Evolutionary conservation across 352 stramenopile genomes (phyloP), one percentile per base, ranked within the genome.

Genomic region (Phytopythium litorale): DNA sequence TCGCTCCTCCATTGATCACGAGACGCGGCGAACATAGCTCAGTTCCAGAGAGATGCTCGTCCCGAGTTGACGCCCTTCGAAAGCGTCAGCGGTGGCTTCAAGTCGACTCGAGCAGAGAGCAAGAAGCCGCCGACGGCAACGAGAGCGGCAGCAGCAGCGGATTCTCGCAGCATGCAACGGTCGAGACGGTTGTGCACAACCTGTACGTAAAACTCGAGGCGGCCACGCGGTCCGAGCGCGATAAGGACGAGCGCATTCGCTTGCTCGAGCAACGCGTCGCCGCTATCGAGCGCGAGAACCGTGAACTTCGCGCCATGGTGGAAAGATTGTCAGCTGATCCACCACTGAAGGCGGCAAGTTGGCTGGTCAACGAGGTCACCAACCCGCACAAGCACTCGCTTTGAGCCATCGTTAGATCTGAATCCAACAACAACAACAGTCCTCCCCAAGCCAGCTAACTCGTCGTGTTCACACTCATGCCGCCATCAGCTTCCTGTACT

Each of bases 401-500:
- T 40, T 16, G 35, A 38, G 54, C 33, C 35, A 49, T 8, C 52
- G 6, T 63, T 13, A 8, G 42, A 11, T 23, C 18, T 15, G 19
- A 49, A 49, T 49, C 42, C 42, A 16, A 48, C 19, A 3, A 7
- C 19, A 3, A 7, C 42, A 49, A 7, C 28, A 40, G 35, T 40
- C 6, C 9, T 46, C 7, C 40, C 16, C 40, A 46, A 46, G 40
- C 4, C 35, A 13, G 12, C 35, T 40, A 40, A 3, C 35, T 40
- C 35, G 15, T 46, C 40, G 40, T 46, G 40, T 46, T 46, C 9
- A 15, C 7, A 49, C 42, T 49, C 16, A 81, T 16, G 64, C 62
- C 45, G 64, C 62, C 59, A 87, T 70, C 32, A 85, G 61, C 28
- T 63, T 66, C 56, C 76, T 78, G 63, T 93, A 93, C 55, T 93